Conservation (phyloP, 2,329 filamentous ascomycete genomes). For the Paecilomyces sp. region DNA sequence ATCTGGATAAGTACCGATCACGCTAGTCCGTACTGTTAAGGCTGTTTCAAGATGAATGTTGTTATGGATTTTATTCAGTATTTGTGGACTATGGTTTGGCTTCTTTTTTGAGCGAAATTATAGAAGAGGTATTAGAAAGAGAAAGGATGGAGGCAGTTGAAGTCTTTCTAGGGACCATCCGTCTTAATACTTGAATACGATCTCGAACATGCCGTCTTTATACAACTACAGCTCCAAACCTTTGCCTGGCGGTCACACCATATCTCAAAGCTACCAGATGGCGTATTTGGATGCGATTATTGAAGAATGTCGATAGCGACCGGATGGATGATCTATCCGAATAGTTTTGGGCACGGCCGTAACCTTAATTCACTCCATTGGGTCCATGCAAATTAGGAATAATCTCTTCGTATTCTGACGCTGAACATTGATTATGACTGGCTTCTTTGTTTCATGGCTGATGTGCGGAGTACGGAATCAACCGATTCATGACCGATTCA, state of each 20-base stretch:
- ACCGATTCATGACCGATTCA: not conserved
- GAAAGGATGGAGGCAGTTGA: no score
- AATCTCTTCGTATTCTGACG: not conserved
- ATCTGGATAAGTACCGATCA: not conserved
- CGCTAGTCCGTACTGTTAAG: not conserved
- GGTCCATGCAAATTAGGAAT: not conserved
- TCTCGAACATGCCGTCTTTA: no score
- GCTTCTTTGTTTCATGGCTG: not conserved
- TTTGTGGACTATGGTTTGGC: no score
- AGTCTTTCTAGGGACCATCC: no score
- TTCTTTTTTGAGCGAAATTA: no score
- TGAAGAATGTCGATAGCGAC: not conserved
- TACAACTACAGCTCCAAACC: no score
- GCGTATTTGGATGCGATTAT: not conserved
- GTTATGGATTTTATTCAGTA: no score
- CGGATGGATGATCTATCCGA: not conserved
- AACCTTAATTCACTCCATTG: not conserved
- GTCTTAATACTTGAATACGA: not conserved
- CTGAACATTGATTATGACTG: not conserved
- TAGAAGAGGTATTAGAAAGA: no score
- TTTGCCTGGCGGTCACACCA: not conserved
- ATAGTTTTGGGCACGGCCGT: not conserved
- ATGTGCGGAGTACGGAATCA: not conserved
- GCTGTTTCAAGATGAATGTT: no score
- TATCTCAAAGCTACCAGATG: not conserved